Evolutionary conservation across 768 basidiomycete species (phyloP), one percentile per base, ranked within the genome.

Genomic region (Tubosaeta sp.): DNA sequence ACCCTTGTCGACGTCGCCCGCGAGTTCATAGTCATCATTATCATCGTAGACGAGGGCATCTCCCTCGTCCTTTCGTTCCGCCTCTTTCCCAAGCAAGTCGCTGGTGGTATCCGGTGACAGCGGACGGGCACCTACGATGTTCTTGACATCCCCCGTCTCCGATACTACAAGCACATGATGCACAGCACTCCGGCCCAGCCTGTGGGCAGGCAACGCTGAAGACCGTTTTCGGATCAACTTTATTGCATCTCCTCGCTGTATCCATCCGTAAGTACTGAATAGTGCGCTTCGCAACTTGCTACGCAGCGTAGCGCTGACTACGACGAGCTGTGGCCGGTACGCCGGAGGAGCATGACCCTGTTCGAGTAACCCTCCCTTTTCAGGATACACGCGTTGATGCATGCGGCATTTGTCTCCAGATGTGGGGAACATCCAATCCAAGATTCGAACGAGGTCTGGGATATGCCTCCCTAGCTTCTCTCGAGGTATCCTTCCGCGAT

Each of bases 291-390:
- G 62, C 50, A 69, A 71, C 53, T 77, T 77, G 46, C 70, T 74
- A 39, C 80, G 75, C 56, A 91, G 71, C 7, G 88, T 90, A 38
- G 88, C 88, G 62, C 86, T 88, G 45, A 82, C 77, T 62, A 88
- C 66, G 39, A 90, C 71, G 48, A 88, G 65, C 64, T 89, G 88
- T 22, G 85, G 80, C 26, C 55, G 71, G 66, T 44, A 19, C 19
- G 39, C 37, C n/a, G 49, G 50, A 35, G 48, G 11, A 41, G 47
- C 45, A 33, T 53, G 37, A 14, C 9, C 43, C 43, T 48, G 56
- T 55, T 44, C 50, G 33, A 47, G 29, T 38, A 59, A 46, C 43
- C 33, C 49, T 42, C 57, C 60, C 37, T 48, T 22, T 9, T 45
- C 27, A 12, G 17, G 22, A 22, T 27, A 32, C 13, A 53, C 35